Conservation (phyloP, 371 early-diverging fungal species). For the Apophysomyces variabilis region DNA sequence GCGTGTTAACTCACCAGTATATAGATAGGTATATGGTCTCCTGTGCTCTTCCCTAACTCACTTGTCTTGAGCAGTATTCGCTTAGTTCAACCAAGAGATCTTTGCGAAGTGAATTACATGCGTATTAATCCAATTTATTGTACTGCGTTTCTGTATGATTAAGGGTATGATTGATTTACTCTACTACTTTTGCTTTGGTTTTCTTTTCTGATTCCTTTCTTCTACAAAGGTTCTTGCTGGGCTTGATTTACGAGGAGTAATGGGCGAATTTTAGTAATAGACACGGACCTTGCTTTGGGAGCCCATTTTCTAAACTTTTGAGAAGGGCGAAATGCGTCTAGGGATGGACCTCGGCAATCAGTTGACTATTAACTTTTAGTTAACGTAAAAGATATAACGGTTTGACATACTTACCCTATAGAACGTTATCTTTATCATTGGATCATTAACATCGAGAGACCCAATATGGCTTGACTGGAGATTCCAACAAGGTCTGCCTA, state of each 20-base stretch:
- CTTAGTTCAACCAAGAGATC: too few species aligned
- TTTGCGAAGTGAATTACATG: too few species aligned
- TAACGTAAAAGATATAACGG: not conserved
- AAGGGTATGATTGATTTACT: too few species aligned
- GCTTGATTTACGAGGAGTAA: conserved; percentile 3
- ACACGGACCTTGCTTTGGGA: conserved; percentile 17
- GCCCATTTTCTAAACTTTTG: conserved; percentile 8
- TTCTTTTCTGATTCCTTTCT: not conserved
- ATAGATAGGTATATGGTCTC: too few species aligned
- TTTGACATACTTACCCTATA: conserved; percentile 10
- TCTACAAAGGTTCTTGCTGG: not conserved
- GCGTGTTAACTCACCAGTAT: too few species aligned
- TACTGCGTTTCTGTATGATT: too few species aligned
- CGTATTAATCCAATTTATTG: too few species aligned
- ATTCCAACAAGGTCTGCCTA: conserved; percentile 13
- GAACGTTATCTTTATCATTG: conserved; percentile 18
- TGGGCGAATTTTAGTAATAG: conserved; percentile 15
- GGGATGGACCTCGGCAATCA: conserved; percentile 15
- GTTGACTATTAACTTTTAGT: conserved; percentile 3
- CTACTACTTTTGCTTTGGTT: too few species aligned
- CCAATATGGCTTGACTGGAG: conserved; percentile 18
- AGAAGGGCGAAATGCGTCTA: conserved; percentile 8
- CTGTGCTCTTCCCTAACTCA: too few species aligned
- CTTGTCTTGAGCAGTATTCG: too few species aligned
- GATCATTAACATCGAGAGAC: conserved; percentile 18